A percentile compares a stretch with the other conserved stretches of the same genome.
Conservation (phyloP, 2,329 filamentous ascomycete genomes). For the Curvularia sp. region DNA sequence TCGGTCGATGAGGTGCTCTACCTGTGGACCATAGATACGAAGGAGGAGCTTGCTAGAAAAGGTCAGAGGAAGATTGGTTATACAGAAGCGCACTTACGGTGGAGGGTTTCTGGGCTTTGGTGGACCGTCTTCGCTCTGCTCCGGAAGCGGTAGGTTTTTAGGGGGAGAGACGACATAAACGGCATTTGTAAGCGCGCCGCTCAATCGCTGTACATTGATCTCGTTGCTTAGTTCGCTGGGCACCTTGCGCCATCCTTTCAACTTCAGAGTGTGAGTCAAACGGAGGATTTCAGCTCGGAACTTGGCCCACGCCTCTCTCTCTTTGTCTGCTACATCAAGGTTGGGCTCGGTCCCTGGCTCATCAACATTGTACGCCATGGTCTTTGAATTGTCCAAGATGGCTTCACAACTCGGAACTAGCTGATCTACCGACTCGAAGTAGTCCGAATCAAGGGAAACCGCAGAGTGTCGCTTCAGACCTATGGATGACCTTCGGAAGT, state of each 20-base stretch:
- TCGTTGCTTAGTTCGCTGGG: slow-evolving; percentile 72
- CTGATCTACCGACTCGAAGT: slow-evolving; percentile 75
- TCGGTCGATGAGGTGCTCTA: slow-evolving; percentile 93
- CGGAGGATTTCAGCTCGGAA: slow-evolving; percentile 95
- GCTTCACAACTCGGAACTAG: slow-evolving; percentile 87
- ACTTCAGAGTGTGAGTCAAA: slow-evolving; percentile 82
- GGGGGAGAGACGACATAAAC: slow-evolving; percentile 94
- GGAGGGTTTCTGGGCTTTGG: slow-evolving; percentile 58
- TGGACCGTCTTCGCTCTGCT: slow-evolving; percentile 49
- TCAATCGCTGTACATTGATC: slow-evolving; percentile 77
- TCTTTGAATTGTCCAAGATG: slow-evolving; percentile 87
- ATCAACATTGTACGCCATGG: slow-evolving; percentile 76
- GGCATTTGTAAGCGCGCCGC: slow-evolving; percentile 93
- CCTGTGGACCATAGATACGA: slow-evolving; percentile 92
- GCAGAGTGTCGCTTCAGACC: slow-evolving; percentile 55
- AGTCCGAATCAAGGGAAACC: slow-evolving; percentile 84
- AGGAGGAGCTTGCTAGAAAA: slow-evolving; percentile 76
- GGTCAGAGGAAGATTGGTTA: slow-evolving; percentile 17
- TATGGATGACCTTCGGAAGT: slow-evolving; percentile 40
- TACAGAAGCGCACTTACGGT: slow-evolving; percentile 55
- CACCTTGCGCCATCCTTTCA: slow-evolving; percentile 91
- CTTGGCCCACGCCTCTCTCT: slow-evolving; percentile 76
- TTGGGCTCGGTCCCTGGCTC: slow-evolving; percentile 57
- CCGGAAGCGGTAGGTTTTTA: slow-evolving; percentile 59
- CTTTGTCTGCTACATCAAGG: slow-evolving; percentile 63